Percentiles rank a stretch among this genome's conserved stretches.
Conservation (phyloP, 1,284 basidiomycete genomes). For the Bondarzewia mesenterica region DNA sequence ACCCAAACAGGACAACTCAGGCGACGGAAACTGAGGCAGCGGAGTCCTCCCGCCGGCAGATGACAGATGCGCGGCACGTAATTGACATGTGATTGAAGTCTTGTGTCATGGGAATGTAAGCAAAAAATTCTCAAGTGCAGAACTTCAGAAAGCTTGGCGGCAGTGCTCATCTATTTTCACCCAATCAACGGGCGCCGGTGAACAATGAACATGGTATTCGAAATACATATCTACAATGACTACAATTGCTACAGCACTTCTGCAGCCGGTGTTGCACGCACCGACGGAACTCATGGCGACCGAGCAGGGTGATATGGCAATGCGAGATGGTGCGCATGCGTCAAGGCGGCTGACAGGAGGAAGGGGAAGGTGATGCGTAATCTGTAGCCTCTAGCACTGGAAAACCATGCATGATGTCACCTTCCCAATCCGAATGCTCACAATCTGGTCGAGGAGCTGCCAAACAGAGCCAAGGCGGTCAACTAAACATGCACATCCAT, state of each 20-base stretch:
- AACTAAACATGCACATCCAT: neutral
- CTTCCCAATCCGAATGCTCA: constrained; percentile 14
- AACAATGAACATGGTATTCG: too few species aligned
- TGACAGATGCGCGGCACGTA: neutral
- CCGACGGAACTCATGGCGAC: constrained; percentile 38
- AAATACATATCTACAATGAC: too few species aligned
- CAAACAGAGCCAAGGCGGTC: neutral
- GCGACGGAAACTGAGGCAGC: too few species aligned
- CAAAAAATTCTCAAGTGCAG: too few species aligned
- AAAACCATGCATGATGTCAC: constrained; percentile 9
- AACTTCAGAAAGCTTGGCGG: too few species aligned
- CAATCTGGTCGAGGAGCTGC: constrained; percentile 10
- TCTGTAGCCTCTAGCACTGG: constrained; percentile 8
- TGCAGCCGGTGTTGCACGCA: constrained; percentile 48
- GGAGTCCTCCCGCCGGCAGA: too few species aligned
- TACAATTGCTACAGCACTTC: too few species aligned
- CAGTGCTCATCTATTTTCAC: too few species aligned
- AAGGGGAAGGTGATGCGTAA: constrained; percentile 5
- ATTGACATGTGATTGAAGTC: neutral
- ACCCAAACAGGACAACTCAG: too few species aligned
- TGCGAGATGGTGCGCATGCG: constrained; percentile 53
- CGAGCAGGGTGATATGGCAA: constrained; percentile 41
- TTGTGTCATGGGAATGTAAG: too few species aligned
- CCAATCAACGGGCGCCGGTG: too few species aligned
- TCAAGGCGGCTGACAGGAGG: constrained; percentile 20